Conservation (phyloP, 768 basidiomycete genomes). For the Suillus subluteus region DNA sequence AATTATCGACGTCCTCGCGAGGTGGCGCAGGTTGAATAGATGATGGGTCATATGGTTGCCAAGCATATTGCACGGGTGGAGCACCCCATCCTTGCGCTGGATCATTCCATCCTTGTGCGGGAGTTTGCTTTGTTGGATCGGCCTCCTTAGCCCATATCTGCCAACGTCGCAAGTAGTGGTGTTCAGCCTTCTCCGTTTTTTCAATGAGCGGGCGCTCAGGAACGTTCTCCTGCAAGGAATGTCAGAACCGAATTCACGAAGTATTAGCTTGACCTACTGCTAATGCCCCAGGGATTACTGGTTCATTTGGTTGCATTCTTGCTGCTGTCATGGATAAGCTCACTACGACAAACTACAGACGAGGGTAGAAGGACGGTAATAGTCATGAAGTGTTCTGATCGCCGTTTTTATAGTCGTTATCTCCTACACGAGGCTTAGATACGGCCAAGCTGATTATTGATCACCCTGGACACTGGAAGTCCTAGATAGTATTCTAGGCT, state of each 20-base stretch:
- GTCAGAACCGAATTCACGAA: not conserved
- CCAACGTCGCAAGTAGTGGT: slow-evolving; percentile 13
- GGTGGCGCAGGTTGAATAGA: slow-evolving; percentile 16
- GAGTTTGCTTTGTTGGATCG: not conserved
- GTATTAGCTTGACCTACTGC: not conserved
- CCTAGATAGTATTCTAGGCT: not conserved
- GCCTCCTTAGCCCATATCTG: slow-evolving; percentile 6
- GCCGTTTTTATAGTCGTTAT: slow-evolving; percentile 6
- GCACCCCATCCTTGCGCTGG: not conserved
- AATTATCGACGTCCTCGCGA: slow-evolving; percentile 20
- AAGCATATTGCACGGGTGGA: not conserved
- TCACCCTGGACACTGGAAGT: not conserved
- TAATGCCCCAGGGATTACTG: slow-evolving; percentile 5
- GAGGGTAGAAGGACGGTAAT: not conserved
- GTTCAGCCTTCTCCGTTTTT: slow-evolving; percentile 9
- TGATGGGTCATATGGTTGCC: slow-evolving; percentile 24
- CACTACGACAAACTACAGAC: not conserved
- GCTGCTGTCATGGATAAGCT: not conserved
- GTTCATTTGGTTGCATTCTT: slow-evolving; percentile 1
- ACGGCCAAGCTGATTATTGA: slow-evolving; percentile 1
- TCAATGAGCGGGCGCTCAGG: not conserved
- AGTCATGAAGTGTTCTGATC: not conserved
- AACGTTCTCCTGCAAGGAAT: not conserved
- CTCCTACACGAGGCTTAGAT: slow-evolving; percentile 2
- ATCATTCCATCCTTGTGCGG: not conserved